Evolutionary conservation across 2,329 filamentous ascomycete genomes (phyloP).

Genomic region (Leptodontidium sp.): DNA sequence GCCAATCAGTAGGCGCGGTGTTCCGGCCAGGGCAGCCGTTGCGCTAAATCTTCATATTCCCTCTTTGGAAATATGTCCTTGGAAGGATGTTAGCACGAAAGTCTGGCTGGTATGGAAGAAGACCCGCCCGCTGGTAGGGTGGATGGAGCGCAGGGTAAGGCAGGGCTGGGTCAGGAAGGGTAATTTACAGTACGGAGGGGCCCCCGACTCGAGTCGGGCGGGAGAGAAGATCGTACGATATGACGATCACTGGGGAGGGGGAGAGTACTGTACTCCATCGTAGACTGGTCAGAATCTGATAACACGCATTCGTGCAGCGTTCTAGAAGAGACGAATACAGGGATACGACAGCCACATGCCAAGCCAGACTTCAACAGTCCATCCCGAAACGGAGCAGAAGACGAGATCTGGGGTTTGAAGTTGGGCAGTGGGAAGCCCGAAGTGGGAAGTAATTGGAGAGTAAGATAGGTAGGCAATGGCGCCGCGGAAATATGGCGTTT

Average conservation of each 20-base stretch:
- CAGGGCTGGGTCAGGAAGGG: not conserved
- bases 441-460: no score
- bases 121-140: not conserved
- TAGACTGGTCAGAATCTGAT: not conserved
- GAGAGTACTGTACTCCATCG: not conserved
- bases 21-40: slow-evolving; percentile 17
- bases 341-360: not conserved
- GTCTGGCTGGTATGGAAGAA: not conserved
- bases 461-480: not conserved
- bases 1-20: slow-evolving; percentile 9
- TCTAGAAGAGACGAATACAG: slow-evolving; percentile 1
- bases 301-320: slow-evolving; percentile 6
- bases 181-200: not conserved
- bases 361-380: no score
- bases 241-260: not conserved
- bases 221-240: slow-evolving; percentile 11
- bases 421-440: no score
- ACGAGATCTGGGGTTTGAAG: slow-evolving; percentile 6
- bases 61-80: slow-evolving; percentile 22
- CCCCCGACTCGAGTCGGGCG: not conserved
- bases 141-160: not conserved
- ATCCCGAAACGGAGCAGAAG: not conserved
- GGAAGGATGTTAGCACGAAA: not conserved
- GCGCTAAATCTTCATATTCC: slow-evolving; percentile 27
- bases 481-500: not conserved